phyloP scores from a whole-genome alignment of 805 yeast species.

The Blastobotrys attinorum region DNA sequence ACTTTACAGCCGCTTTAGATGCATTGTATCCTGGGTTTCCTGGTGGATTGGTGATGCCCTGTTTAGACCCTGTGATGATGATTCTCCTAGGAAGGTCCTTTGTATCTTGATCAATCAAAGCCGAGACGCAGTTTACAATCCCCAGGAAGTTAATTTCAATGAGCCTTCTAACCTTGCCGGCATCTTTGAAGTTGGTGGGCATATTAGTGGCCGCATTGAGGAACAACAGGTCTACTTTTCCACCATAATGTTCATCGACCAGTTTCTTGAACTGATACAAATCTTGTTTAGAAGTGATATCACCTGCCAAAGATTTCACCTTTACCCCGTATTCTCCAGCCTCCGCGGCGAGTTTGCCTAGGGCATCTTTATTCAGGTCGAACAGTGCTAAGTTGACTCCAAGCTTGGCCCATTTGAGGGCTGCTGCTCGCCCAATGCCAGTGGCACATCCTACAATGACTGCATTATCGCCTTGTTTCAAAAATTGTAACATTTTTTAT shows the following conservation, averaged over 20 bases:
- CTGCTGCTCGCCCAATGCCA: constrained; percentile 23
- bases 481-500: no score
- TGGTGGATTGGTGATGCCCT: constrained; percentile 32
- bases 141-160: constrained; percentile 22
- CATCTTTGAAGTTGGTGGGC: constrained; percentile 17
- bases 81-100: no score
- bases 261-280: constrained; percentile 16
- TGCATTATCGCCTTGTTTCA: no score
- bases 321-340: no score
- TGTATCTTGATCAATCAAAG: no score
- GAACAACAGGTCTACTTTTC: constrained; percentile 19
- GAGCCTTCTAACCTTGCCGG: constrained; percentile 15
- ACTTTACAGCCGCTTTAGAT: constrained; percentile 46
- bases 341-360: no score
- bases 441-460: constrained; percentile 21
- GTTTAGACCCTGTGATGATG: constrained; percentile 24
- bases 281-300: constrained; percentile 16
- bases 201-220: constrained; percentile 22
- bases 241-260: constrained; percentile 15
- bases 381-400: constrained; percentile 23
- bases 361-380: no score
- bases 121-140: constrained; percentile 21
- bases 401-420: constrained; percentile 20
- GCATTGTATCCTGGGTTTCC: constrained; percentile 53
- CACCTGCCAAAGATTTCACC: constrained; percentile 12